Percentiles rank a stretch among this genome's conserved stretches.
Evolutionary conservation across 768 basidiomycete genomes (phyloP).

Genomic region (Leccinum rimulosum): DNA sequence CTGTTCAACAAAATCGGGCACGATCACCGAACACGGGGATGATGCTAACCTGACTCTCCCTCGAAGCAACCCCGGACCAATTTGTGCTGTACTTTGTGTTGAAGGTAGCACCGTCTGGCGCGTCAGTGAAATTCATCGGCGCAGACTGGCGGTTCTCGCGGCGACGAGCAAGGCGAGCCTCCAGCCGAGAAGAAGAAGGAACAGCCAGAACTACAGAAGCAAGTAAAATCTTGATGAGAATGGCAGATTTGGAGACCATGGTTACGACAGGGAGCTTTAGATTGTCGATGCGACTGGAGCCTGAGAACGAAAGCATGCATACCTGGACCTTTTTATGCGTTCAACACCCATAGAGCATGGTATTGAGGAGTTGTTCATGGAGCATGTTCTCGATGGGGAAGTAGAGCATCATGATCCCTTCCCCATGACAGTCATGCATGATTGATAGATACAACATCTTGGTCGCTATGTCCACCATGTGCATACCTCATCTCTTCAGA

Average conservation of each 20-base stretch:
- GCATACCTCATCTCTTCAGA: no score
- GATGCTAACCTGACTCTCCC: no score
- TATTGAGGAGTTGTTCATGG: neutral
- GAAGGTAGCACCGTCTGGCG: neutral
- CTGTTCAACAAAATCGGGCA: neutral
- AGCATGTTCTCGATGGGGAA: neutral
- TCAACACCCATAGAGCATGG: no score
- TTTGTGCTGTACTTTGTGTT: conserved; percentile 18
- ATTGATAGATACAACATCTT: no score
- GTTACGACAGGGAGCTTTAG: neutral
- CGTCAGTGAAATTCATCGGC: neutral
- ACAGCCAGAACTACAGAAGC: conserved; percentile 15
- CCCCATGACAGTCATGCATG: no score
- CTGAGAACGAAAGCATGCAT: neutral
- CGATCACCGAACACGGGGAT: no score
- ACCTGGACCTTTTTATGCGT: no score
- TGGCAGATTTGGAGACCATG: conserved; percentile 19
- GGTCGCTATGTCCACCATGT: no score
- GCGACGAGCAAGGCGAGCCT: conserved; percentile 16
- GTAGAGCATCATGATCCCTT: no score
- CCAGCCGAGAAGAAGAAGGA: conserved; percentile 6
- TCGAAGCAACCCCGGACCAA: conserved; percentile 9
- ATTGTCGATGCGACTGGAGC: neutral
- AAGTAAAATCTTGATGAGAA: conserved; percentile 19
- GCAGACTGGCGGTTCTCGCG: conserved; percentile 12